These are phyloP conservation scores for Canavalia gladiata DNA, from an alignment of 306 rosid species.

Conservation along the genomic window DNA sequence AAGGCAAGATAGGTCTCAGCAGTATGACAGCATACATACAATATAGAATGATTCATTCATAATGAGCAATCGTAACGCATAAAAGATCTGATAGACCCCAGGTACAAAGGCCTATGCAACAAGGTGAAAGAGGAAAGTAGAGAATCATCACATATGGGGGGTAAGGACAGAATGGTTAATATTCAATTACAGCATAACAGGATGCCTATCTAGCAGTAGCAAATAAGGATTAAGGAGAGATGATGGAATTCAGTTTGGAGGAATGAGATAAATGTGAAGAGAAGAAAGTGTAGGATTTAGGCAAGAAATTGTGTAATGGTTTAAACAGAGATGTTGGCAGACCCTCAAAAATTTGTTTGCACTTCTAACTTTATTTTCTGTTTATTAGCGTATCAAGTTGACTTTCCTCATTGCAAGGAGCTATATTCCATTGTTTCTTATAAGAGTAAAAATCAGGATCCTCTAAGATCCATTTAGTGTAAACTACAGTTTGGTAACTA, in stretches of 20 bases:
- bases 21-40: background rate
- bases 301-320: background rate
- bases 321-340: background rate
- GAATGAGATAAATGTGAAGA: conserved; percentile 11
- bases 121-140: background rate
- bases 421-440: conserved; percentile 4
- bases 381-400: background rate
- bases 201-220: background rate
- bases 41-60: conserved; percentile 20
- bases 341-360: background rate
- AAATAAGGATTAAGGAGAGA: background rate
- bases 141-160: background rate
- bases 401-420: conserved; percentile 2
- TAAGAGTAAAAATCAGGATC: background rate
- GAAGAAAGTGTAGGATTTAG: background rate
- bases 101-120: background rate
- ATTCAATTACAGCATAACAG: background rate
- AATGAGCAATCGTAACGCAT: background rate
- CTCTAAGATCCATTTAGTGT: conserved; percentile 16
- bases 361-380: background rate
- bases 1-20: background rate
- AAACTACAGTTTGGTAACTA: conserved; percentile 20
- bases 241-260: background rate
- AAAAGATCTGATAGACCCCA: background rate
- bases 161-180: background rate